Conservation (phyloP, 345 rosid species). For the Lepidium sativum region DNA sequence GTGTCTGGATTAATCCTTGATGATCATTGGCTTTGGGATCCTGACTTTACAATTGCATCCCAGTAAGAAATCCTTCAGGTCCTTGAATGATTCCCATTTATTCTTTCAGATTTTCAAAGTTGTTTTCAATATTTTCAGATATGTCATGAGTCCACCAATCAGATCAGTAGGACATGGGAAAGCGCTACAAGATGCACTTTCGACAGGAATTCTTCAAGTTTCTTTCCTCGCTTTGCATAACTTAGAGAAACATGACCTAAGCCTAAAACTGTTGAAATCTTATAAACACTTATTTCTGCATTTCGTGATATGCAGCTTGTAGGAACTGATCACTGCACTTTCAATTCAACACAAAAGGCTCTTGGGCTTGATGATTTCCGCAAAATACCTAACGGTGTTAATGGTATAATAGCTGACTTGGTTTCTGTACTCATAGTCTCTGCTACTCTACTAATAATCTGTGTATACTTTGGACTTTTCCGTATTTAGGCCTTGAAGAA, state of each 20-base stretch:
- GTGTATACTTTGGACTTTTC: not conserved
- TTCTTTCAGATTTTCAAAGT: not conserved
- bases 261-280: not conserved
- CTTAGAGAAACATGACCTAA: not conserved
- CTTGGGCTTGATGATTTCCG: conserved; percentile 84
- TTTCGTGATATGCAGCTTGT: conserved; percentile 55
- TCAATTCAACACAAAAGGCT: conserved; percentile 81
- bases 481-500: conserved; percentile 72
- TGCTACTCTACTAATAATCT: not conserved
- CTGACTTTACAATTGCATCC: conserved; percentile 80
- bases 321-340: conserved; percentile 93
- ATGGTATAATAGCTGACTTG: conserved; percentile 45
- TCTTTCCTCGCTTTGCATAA: not conserved
- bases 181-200: conserved; percentile 89
- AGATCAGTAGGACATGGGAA: conserved; percentile 78
- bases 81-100: not conserved
- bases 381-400: conserved; percentile 89
- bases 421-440: not conserved
- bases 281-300: not conserved
- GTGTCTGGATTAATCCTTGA: conserved; percentile 87
- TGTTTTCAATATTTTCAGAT: conserved; percentile 41
- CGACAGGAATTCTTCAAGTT: conserved; percentile 92
- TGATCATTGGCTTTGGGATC: conserved; percentile 86
- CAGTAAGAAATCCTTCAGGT: conserved; percentile 35
- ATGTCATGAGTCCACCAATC: conserved; percentile 97